Evolutionary conservation across 345 rosid genomes (phyloP), one percentile per base, ranked within the genome.

Genomic region (Gossypium longicalyx): DNA sequence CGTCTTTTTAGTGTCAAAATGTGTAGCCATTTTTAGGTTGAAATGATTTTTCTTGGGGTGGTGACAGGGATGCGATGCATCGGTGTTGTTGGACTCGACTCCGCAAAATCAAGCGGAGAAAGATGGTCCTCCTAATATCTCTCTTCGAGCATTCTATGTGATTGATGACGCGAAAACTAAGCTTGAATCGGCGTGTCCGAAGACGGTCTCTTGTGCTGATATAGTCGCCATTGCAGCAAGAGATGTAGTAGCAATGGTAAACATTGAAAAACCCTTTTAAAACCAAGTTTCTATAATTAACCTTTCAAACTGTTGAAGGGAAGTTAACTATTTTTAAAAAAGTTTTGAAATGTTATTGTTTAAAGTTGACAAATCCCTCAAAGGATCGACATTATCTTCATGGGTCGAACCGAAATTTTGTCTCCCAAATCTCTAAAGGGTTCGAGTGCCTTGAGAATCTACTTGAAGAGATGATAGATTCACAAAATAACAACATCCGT

Each of bases 11-110:
- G 49, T 49, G 27, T 9, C 12, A 16, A 52, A 67, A 57, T 63
- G 38, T 44, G n/a, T 16, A 51, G 56, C 15, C n/a, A 51, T 51
- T 13, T 5, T 51, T 51, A 51, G 56, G n/a, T 51, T 51, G 56
- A 51, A 51, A 2, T 48, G 1, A 11, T 22, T 58, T 34, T 58
- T 58, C 34, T 58, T 23, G 15, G 17, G 45, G 7, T 34, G 41
- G 7, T 34, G 41, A 7, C 27, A 93, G 98, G 98, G 96, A 70
- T 93, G 97, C 63, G 97, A 93, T 75, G 94, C 93, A 4, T 93
- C 98, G 0, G 75, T 91, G 74, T 72, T 91, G 85, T 82, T 90
- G 41, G 90, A 88, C 73, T 90, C 94, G 0, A 84, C 90, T 1
- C 86, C 75, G 3, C 73, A 76, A 80, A 90, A 85, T 79, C 82